Conservation (phyloP, 1,284 basidiomycete genomes). For the Apiotrichum sp. region DNA sequence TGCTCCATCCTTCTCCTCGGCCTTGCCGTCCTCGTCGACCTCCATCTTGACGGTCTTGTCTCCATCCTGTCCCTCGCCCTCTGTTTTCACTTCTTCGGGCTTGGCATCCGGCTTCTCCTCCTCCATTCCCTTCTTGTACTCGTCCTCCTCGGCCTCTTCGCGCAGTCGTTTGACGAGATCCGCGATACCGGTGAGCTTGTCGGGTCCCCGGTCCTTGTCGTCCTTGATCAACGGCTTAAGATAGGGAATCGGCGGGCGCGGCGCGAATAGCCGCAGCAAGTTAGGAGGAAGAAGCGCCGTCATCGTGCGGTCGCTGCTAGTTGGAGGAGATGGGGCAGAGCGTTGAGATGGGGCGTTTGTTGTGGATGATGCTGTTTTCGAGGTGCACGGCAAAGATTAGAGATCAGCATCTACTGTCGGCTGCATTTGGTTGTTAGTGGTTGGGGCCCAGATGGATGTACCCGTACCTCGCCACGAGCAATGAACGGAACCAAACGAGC, state of each 20-base stretch:
- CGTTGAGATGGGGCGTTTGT: too few relatives aligned
- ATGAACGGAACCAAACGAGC: too few relatives aligned
- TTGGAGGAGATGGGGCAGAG: too few relatives aligned
- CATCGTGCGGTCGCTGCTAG: conserved; percentile 29
- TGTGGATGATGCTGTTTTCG: too few relatives aligned
- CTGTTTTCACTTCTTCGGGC: conserved; percentile 59
- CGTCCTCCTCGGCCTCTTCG: conserved; percentile 62
- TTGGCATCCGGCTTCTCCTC: conserved; percentile 42
- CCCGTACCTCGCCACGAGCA: too few relatives aligned
- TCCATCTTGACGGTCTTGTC: conserved; percentile 46
- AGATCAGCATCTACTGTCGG: too few relatives aligned
- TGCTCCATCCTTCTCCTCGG: conserved; percentile 3
- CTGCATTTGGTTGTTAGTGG: too few relatives aligned
- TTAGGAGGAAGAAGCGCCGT: conserved; percentile 88
- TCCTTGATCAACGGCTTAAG: conserved; percentile 75
- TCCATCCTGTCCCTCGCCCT: conserved; percentile 51
- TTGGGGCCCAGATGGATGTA: too few relatives aligned
- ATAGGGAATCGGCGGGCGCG: conserved; percentile 79
- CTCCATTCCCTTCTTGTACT: conserved; percentile 41
- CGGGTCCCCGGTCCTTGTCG: conserved; percentile 63
- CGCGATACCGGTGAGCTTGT: conserved; percentile 68
- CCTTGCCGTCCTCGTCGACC: conserved; percentile 53
- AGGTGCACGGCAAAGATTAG: too few relatives aligned
- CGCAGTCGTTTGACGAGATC: conserved; percentile 64
- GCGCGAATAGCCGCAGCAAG: conserved; percentile 87